Conservation (phyloP, 2,329 filamentous ascomycete genomes). For the Eurotiales sp. region DNA sequence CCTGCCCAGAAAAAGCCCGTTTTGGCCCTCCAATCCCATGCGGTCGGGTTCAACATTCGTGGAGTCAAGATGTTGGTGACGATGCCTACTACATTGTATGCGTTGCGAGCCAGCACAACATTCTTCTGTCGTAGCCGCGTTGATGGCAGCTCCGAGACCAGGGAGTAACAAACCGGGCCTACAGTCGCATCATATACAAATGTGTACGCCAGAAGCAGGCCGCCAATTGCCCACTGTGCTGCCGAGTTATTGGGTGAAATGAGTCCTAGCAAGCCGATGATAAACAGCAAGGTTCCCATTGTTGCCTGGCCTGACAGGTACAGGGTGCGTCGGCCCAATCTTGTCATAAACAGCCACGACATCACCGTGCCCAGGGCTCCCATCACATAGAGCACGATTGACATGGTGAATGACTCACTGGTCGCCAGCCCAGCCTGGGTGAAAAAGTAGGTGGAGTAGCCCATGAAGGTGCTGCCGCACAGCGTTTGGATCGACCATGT, state of each 20-base stretch:
- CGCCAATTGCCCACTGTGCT: conserved; percentile 38
- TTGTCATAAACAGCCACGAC: conserved; percentile 45
- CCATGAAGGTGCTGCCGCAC: conserved; percentile 29
- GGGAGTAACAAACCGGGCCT: conserved; percentile 32
- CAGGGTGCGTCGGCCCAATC: conserved; percentile 37
- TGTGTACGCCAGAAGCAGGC: conserved; percentile 59
- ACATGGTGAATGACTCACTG: conserved; percentile 34
- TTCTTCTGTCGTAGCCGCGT: conserved; percentile 44
- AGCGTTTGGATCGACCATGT: conserved; percentile 32
- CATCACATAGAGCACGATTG: conserved; percentile 58
- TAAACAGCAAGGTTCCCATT: conserved; percentile 23
- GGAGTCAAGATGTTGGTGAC: conserved; percentile 38
- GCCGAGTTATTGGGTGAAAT: conserved; percentile 10
- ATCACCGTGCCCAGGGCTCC: conserved; percentile 49
- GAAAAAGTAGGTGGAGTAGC: conserved; percentile 48
- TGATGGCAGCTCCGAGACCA: conserved; percentile 40
- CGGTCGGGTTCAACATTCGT: conserved; percentile 35
- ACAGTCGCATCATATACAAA: conserved; percentile 55
- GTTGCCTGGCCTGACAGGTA: conserved; percentile 29
- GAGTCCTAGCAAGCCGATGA: neutral
- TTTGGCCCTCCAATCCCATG: conserved; percentile 24
- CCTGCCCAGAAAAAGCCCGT: conserved; percentile 26
- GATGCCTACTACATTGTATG: conserved; percentile 38
- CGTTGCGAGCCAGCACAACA: conserved; percentile 37
- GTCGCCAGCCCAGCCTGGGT: conserved; percentile 30